These are phyloP conservation scores for Aspergillus sp. DNA, from an alignment of 2,329 filamentous ascomycete species.

Conservation along the genomic window DNA sequence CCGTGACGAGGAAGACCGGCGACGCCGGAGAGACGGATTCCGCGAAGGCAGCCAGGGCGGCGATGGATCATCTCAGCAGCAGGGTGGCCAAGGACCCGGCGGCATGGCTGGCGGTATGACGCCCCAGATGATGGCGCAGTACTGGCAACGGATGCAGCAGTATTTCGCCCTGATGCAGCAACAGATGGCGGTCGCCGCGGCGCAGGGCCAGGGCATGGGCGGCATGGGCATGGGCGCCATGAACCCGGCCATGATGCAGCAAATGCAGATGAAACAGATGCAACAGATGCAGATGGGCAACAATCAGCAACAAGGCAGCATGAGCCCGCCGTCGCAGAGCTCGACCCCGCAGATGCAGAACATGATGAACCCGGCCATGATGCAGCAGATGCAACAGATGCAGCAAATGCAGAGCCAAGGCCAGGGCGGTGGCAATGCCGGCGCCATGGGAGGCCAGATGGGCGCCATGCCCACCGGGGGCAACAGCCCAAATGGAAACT, in stretches of 20 bases:
- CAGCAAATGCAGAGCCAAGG: slow-evolving; percentile 51
- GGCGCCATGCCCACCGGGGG: slow-evolving; percentile 20
- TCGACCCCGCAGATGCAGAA: slow-evolving; percentile 56
- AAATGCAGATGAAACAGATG: slow-evolving; percentile 66
- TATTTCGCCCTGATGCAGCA: slow-evolving; percentile 95
- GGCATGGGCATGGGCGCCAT: slow-evolving; percentile 61
- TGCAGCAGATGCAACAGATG: slow-evolving; percentile 73
- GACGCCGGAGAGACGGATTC: slow-evolving; percentile 45
- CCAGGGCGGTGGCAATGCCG: slow-evolving; percentile 15
- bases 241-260: slow-evolving; percentile 75
- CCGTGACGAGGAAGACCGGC: slow-evolving; percentile 77
- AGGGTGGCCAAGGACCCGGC: slow-evolving; percentile 44
- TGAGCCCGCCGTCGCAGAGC: slow-evolving; percentile 37
- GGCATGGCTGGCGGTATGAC: slow-evolving; percentile 68
- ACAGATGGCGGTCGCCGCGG: slow-evolving; percentile 64
- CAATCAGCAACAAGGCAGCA: slow-evolving; percentile 31
- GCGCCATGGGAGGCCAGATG: slow-evolving; percentile 38
- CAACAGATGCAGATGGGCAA: slow-evolving; percentile 50
- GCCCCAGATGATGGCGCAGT: slow-evolving; percentile 96
- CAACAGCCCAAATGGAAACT: slow-evolving; percentile 37
- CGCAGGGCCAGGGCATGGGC: slow-evolving; percentile 42
- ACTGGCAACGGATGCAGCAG: slow-evolving; percentile 98
- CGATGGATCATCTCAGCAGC: slow-evolving; percentile 43
- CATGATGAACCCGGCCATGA: slow-evolving; percentile 71
- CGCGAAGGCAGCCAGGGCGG: slow-evolving; percentile 39